Evolutionary conservation across 495 filamentous ascomycete genomes (phyloP).

Genomic region (Glutinoglossum americanum): DNA sequence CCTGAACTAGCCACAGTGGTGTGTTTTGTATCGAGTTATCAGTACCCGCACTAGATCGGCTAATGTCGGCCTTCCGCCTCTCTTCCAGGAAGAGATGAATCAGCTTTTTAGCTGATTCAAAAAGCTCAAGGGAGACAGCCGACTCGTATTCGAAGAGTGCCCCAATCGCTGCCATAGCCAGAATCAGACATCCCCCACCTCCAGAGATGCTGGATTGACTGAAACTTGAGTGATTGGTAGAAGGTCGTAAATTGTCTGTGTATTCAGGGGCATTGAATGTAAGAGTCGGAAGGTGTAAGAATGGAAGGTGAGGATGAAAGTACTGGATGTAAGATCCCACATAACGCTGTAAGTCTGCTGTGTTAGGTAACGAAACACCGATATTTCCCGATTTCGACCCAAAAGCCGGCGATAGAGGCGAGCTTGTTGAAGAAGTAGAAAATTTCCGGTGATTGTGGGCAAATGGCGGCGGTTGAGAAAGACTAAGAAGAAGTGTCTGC

Average conservation of each 20-base stretch:
- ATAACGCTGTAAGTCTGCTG: conserved; percentile 81
- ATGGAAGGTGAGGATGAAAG: conserved; percentile 88
- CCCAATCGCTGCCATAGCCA: conserved; percentile 92
- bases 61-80: conserved; percentile 69
- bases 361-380: conserved; percentile 44
- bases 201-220: conserved; percentile 45
- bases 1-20: conserved; percentile 92
- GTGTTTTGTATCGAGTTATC: conserved; percentile 57
- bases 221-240: conserved; percentile 16
- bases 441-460: conserved; percentile 44
- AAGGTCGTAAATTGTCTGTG: conserved; percentile 26
- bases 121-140: conserved; percentile 59
- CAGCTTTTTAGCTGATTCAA: conserved; percentile 87
- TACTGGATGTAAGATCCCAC: conserved; percentile 81
- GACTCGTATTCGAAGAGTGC: conserved; percentile 83
- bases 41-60: conserved; percentile 32
- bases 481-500: conserved; percentile 60
- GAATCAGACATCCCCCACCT: conserved; percentile 73
- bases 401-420: conserved; percentile 34
- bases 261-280: conserved; percentile 66
- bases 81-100: conserved; percentile 88
- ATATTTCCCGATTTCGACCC: conserved; percentile 23
- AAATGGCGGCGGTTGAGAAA: conserved; percentile 56
- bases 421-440: conserved; percentile 47
- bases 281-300: conserved; percentile 79